These are phyloP conservation scores for Salix brachista DNA, from an alignment of 345 rosid species.

Conservation along the genomic window DNA sequence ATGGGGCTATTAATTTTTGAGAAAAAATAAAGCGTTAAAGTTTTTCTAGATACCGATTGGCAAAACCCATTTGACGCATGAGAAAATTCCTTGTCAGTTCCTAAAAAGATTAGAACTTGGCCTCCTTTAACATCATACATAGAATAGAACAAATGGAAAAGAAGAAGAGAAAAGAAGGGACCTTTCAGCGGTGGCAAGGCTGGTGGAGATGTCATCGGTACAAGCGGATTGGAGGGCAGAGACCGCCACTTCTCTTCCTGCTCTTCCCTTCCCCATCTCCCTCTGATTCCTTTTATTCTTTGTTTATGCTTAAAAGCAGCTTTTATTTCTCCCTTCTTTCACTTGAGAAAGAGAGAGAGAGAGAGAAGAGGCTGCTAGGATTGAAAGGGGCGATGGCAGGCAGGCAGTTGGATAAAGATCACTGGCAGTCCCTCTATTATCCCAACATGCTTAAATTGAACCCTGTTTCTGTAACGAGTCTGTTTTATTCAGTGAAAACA, in stretches of 20 bases:
- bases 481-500: no score
- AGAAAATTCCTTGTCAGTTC: neutral
- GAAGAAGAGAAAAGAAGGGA: neutral
- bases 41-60: neutral
- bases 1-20: neutral
- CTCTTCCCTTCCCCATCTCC: neutral
- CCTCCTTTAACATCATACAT: neutral
- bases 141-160: neutral
- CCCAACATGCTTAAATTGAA: neutral
- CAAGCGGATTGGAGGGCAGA: conserved; percentile 81
- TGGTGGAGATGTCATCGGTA: conserved; percentile 68
- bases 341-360: neutral
- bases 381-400: neutral
- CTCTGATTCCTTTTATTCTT: neutral
- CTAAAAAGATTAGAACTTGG: neutral
- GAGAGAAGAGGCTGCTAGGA: neutral
- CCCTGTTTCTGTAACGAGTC: neutral
- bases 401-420: neutral
- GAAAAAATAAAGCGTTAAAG: neutral
- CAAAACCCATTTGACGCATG: neutral
- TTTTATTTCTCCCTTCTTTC: neutral
- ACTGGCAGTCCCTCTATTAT: neutral
- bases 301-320: neutral
- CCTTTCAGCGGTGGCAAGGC: conserved; percentile 76
- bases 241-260: conserved; percentile 47